Base-by-base conservation (phyloP, 306 rosid species). In the Ormosia emarginata region DNA sequence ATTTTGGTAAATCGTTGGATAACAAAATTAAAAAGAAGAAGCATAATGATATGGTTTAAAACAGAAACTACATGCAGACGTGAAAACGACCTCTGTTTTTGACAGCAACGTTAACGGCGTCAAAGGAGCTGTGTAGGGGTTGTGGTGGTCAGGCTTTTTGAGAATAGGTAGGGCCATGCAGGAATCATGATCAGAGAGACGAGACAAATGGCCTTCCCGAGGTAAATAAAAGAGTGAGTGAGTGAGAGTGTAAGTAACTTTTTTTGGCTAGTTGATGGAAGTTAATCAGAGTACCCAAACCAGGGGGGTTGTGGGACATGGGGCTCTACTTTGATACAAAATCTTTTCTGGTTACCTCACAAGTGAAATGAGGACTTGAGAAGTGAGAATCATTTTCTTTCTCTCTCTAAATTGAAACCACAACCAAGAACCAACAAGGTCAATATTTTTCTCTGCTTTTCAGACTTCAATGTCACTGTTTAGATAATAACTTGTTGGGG, bases 121-220 rank as follows among this genome's bases (percentile, higher is more conserved):
- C 61, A 77, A 69, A 47, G 47, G 70, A 18, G 24, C 0, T 5
- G 67, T 40, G 12, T 36, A 10, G 41, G 71, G 72, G 37, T 29
- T 49, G 49, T 55, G 46, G 34, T 32, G 67, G n/a, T 17, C 66
- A 68, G 52, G 13, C 73, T 80, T 80, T 61, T 13, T 32, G 57
- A 11, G 12, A 56, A 17, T 80, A 61, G 85, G 70, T 47, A 7
- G 71, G 79, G 86, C 30, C 13, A 33, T 7, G 14, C 9, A 15
- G 81, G 85, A 74, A 74, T 74, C 85, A 74, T 81, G 4, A 67
- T 18, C 63, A 67, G 32, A 75, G 70, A 57, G 70, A 75, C 80
- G 2, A 24, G 56, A 83, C 46, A 71, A 71, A 71, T 78, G 15
- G 64, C 80, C 86, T 83, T 83, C 86, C 86, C 86, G 83, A 83